These are phyloP conservation scores for Trypanosoma lewisi DNA, from an alignment of 208 protist genomes.

Conservation along the genomic window DNA sequence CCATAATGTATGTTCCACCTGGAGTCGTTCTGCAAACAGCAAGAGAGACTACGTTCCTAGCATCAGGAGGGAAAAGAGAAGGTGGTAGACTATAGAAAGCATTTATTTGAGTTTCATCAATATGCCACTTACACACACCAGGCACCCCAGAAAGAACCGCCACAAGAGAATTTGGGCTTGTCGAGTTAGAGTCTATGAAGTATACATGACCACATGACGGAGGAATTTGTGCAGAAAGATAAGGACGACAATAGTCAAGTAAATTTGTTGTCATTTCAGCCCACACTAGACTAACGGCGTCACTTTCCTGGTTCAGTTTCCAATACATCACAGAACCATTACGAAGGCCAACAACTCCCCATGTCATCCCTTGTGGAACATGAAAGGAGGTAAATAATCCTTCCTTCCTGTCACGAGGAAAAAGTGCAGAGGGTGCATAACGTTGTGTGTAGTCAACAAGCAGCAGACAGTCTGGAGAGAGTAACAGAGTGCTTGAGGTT, in stretches of 20 bases:
- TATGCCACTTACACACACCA: conserved; percentile 81
- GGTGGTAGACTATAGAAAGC: conserved; percentile 68
- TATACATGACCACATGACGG: conserved; percentile 43
- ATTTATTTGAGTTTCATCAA: conserved; percentile 68
- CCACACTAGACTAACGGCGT: conserved; percentile 34
- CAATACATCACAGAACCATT: conserved; percentile 73
- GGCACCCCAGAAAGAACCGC: conserved; percentile 62
- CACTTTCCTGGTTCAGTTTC: conserved; percentile 33
- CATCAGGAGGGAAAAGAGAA: no score
- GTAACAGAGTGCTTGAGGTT: conserved; percentile 75
- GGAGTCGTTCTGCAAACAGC: conserved; percentile 58
- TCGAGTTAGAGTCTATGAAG: conserved; percentile 73
- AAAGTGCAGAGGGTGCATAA: conserved; percentile 26
- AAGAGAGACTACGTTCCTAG: conserved; percentile 28
- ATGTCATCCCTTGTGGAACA: conserved; percentile 74
- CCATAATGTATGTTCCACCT: conserved; percentile 69
- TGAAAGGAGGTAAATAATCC: conserved; percentile 61
- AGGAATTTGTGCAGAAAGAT: conserved; percentile 30
- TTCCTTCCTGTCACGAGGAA: not conserved
- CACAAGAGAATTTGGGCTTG: conserved; percentile 74
- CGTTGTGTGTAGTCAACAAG: conserved; percentile 64
- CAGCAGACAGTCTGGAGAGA: conserved; percentile 60
- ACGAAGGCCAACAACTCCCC: conserved; percentile 62
- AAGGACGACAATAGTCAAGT: conserved; percentile 53
- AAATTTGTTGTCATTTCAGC: conserved; percentile 48